Evolutionary conservation across 2,329 filamentous ascomycete genomes (phyloP).

Genomic region (Apiospora rasikravindrae): DNA sequence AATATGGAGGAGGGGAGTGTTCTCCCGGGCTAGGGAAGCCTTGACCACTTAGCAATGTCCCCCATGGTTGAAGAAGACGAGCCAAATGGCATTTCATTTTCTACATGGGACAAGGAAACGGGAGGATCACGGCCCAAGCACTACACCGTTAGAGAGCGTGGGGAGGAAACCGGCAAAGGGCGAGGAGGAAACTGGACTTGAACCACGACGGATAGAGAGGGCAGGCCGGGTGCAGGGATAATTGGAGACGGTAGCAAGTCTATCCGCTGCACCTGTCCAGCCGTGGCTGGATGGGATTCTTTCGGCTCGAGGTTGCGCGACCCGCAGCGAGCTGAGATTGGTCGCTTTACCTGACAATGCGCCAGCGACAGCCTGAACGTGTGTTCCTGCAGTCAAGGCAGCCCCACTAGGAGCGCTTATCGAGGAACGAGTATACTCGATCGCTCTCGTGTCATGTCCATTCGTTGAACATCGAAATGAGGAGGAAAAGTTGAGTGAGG

Average conservation of each 20-base stretch:
- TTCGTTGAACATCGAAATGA: neutral
- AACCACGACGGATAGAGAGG: neutral
- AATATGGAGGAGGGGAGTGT: neutral
- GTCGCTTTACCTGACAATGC: conserved; percentile 6
- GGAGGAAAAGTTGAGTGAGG: neutral
- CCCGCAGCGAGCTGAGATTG: conserved; percentile 10
- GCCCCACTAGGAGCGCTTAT: neutral
- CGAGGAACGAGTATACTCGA: neutral
- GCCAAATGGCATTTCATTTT: neutral
- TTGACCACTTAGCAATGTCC: neutral
- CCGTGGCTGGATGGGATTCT: conserved; percentile 15
- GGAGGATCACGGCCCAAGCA: conserved; percentile 1
- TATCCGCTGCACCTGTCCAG: neutral
- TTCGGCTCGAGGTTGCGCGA: conserved; percentile 16
- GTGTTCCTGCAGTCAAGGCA: neutral
- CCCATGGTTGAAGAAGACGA: neutral
- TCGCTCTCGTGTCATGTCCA: neutral
- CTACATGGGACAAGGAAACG: neutral
- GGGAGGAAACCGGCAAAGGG: neutral
- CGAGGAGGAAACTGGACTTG: neutral
- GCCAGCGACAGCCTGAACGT: neutral
- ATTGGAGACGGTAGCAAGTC: neutral
- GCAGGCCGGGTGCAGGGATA: conserved; percentile 1
- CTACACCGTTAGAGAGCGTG: neutral
- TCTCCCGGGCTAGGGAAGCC: neutral